phyloP scores from a whole-genome alignment of 768 basidiomycete genomes.

The Cystofilobasidium ferigula region DNA sequence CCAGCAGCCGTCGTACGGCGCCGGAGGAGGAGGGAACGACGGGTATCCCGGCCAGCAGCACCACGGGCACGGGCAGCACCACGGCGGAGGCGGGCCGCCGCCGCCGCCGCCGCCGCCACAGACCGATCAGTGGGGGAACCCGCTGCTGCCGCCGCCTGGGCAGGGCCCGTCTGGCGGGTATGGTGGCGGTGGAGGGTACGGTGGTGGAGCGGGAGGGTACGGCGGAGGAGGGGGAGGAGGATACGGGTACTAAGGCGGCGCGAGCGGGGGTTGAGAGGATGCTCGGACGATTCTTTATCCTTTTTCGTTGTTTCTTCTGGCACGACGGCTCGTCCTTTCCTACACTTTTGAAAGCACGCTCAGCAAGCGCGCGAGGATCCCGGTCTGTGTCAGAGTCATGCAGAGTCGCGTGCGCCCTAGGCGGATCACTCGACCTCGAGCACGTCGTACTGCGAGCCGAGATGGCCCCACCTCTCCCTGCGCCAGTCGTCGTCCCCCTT shows the following conservation, averaged over 20 bases:
- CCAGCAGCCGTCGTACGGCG: conserved; percentile 5
- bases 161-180: neutral
- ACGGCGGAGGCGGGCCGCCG: neutral
- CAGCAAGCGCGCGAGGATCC: too few relatives aligned
- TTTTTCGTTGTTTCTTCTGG: too few relatives aligned
- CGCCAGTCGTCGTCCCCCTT: neutral
- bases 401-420: too few relatives aligned
- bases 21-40: neutral
- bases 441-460: neutral
- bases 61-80: neutral
- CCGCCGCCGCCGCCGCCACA: neutral
- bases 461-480: neutral
- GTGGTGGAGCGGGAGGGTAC: neutral
- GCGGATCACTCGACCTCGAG: neutral
- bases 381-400: too few relatives aligned
- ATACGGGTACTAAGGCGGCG: too few relatives aligned
- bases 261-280: too few relatives aligned
- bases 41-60: conserved; percentile 6
- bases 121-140: neutral
- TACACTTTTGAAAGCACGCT: too few relatives aligned
- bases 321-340: too few relatives aligned
- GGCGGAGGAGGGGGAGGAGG: neutral
- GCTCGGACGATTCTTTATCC: too few relatives aligned
- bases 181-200: neutral
- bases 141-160: neutral